Evolutionary conservation across 2,329 filamentous ascomycete genomes (phyloP).

Genomic region (Fusarium scirpi): DNA sequence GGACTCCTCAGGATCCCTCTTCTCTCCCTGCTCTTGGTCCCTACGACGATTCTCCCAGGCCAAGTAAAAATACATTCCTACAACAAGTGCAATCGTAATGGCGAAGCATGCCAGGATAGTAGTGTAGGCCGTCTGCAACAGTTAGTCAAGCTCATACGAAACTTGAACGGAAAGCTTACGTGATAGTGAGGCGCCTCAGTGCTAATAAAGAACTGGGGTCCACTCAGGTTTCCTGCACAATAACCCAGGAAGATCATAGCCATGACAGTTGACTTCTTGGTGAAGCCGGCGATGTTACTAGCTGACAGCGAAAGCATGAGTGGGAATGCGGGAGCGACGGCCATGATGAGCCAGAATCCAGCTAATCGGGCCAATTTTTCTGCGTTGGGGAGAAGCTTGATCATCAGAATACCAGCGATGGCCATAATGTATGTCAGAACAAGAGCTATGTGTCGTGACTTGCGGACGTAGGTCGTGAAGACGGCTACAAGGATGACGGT

Average conservation of each 20-base stretch:
- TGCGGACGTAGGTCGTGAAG: slow-evolving; percentile 15
- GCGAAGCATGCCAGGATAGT: slow-evolving; percentile 8
- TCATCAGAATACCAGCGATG: slow-evolving; percentile 18
- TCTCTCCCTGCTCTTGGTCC: slow-evolving; percentile 11
- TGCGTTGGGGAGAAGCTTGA: not conserved
- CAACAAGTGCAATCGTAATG: slow-evolving; percentile 2
- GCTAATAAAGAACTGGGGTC: slow-evolving; percentile 21
- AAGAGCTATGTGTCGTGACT: slow-evolving; percentile 8
- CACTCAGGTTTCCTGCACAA: slow-evolving; percentile 9
- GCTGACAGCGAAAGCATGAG: slow-evolving; percentile 7
- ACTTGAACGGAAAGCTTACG: not conserved
- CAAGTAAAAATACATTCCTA: slow-evolving; percentile 6
- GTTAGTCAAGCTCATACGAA: not conserved
- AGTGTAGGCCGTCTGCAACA: not conserved
- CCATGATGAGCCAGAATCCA: slow-evolving; percentile 23
- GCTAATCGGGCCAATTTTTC: slow-evolving; percentile 8
- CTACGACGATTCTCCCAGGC: slow-evolving; percentile 14
- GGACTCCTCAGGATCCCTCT: slow-evolving; percentile 16
- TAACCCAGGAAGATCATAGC: slow-evolving; percentile 22
- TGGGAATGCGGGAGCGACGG: not conserved
- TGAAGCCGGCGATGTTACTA: slow-evolving; percentile 21
- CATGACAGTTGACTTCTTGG: slow-evolving; percentile 18
- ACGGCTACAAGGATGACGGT: slow-evolving; percentile 9
- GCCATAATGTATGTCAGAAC: slow-evolving; percentile 13
- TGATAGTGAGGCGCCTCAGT: slow-evolving; percentile 1